Percentiles rank a stretch among this genome's conserved stretches.
Conservation (phyloP, 164 flowering plant genomes). For the Aristolochia contorta region DNA sequence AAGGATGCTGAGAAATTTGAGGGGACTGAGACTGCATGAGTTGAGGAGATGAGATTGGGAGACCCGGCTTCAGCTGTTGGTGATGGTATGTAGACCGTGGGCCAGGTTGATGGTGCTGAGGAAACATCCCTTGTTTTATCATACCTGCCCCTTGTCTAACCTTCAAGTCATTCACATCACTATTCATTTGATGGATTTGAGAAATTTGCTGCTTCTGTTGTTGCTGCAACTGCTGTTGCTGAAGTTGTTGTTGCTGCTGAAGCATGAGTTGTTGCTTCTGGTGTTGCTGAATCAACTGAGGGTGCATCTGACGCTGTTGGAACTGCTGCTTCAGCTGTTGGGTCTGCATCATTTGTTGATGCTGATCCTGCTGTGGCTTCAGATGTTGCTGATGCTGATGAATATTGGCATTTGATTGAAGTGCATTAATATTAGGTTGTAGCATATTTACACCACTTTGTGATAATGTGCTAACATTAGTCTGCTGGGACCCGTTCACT, state of each 20-base stretch:
- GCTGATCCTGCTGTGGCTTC: slow-evolving; percentile 41
- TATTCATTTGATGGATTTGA: slow-evolving; percentile 55
- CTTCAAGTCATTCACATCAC: slow-evolving; percentile 41
- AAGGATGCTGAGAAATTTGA: slow-evolving; percentile 63
- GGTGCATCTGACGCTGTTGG: slow-evolving; percentile 51
- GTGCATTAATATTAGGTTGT: slow-evolving; percentile 41
- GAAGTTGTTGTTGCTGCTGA: slow-evolving; percentile 16
- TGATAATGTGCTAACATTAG: slow-evolving; percentile 34
- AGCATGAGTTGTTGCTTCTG: slow-evolving; percentile 26
- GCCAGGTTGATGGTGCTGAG: slow-evolving; percentile 41
- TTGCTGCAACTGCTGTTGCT: slow-evolving; percentile 19
- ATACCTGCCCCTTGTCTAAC: slow-evolving; percentile 35
- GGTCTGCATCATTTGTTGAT: slow-evolving; percentile 36
- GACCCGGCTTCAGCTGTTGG: slow-evolving; percentile 61
- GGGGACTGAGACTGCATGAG: slow-evolving; percentile 60
- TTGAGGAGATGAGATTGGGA: slow-evolving; percentile 65
- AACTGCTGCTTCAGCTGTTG: slow-evolving; percentile 44
- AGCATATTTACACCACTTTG: slow-evolving; percentile 41
- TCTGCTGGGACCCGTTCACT: slow-evolving; percentile 36
- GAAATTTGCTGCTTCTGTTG: slow-evolving; percentile 31
- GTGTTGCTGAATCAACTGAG: slow-evolving; percentile 37
- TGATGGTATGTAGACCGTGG: slow-evolving; percentile 46
- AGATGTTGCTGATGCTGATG: slow-evolving; percentile 46
- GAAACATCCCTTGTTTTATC: slow-evolving; percentile 47
- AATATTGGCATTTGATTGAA: slow-evolving; percentile 40